Conservation (phyloP, 192 early-diverging fungal genomes). For the Phlyctochytrium planicorne region DNA sequence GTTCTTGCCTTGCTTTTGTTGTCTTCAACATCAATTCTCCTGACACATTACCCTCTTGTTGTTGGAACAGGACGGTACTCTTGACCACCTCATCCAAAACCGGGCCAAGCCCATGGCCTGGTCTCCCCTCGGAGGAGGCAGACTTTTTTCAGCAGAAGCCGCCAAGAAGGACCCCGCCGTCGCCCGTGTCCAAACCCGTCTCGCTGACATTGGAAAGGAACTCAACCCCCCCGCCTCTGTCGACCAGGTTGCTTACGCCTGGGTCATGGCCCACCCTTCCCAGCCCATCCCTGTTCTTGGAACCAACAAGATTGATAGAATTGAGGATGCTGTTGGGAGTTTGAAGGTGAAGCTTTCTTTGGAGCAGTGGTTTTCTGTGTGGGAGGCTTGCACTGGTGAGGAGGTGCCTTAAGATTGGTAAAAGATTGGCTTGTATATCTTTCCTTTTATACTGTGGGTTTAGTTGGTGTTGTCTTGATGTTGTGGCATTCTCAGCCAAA, state of each 20-base stretch:
- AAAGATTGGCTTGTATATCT: no score
- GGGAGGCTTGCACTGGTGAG: constrained; percentile 18
- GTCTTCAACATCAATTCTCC: no score
- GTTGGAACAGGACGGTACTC: constrained; percentile 27
- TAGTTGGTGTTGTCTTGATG: no score
- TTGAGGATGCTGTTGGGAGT: constrained; percentile 11
- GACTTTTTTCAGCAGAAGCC: constrained; percentile 15
- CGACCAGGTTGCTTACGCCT: constrained; percentile 47
- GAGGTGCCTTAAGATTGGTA: constrained; percentile 18
- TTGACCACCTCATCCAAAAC: constrained; percentile 34
- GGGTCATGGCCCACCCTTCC: constrained; percentile 39
- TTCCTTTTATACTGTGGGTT: no score
- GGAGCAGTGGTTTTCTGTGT: constrained; percentile 32
- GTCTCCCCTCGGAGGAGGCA: constrained; percentile 40
- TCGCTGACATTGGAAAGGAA: constrained; percentile 30
- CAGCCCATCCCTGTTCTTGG: constrained; percentile 33
- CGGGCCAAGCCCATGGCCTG: constrained; percentile 41
- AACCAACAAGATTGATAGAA: constrained; percentile 35
- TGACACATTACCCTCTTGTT: not conserved
- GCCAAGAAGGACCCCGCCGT: constrained; percentile 14
- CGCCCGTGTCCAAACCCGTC: constrained; percentile 20
- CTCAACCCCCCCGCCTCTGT: constrained; percentile 29
- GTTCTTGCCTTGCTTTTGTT: no score
- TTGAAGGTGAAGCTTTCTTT: not conserved
- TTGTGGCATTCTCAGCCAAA: no score